Percentiles rank a stretch among this genome's conserved stretches.
phyloP scores from a whole-genome alignment of 225 moss, liverwort and hornwort species.

The Neckera pumila region DNA sequence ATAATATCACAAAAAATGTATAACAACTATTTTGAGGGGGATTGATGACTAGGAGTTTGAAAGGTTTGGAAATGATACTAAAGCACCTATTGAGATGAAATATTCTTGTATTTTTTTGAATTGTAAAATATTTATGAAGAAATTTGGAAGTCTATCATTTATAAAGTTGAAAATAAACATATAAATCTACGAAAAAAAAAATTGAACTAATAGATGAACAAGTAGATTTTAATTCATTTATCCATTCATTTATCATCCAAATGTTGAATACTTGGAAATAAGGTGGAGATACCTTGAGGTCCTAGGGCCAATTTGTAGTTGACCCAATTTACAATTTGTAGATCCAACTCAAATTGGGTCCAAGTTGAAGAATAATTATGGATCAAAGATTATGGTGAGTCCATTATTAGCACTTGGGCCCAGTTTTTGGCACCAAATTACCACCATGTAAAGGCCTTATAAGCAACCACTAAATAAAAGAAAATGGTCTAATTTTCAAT shows the following conservation, averaged over 20 bases:
- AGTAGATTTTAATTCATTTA: background rate
- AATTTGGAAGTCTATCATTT: background rate
- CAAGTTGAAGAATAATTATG: background rate
- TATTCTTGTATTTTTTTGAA: background rate
- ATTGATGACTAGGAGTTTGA: background rate
- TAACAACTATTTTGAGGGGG: rapidly evolving
- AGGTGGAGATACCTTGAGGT: background rate
- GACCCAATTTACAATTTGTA: background rate
- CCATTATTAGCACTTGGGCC: background rate
- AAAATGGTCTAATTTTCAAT: background rate
- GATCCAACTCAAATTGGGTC: background rate
- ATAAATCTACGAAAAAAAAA: background rate
- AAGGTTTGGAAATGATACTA: background rate
- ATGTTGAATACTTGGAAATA: background rate
- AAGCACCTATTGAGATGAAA: background rate
- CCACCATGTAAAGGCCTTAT: rapidly evolving
- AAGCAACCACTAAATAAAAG: rapidly evolving
- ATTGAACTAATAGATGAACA: background rate
- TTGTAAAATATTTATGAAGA: background rate
- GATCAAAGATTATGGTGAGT: background rate
- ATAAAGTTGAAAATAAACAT: background rate
- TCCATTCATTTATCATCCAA: background rate
- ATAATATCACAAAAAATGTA: background rate
- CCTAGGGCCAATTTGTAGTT: background rate
- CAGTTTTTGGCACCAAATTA: background rate